phyloP scores from a whole-genome alignment of 306 rosid genomes.

The Glycine latifolia region DNA sequence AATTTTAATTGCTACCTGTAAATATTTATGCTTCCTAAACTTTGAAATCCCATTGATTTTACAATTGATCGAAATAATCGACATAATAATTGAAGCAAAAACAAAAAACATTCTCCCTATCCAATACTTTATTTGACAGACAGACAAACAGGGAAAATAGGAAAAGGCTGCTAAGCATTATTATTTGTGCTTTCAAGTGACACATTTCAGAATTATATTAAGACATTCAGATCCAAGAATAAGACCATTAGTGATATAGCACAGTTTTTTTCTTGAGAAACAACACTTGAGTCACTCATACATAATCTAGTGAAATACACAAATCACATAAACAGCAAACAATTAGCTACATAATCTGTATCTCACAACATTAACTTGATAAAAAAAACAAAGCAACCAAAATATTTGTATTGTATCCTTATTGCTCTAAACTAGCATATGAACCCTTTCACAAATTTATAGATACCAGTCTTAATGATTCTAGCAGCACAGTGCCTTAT shows the following conservation, averaged over 20 bases:
- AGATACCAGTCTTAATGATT: constrained; percentile 28
- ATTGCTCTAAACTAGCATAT: constrained; percentile 36
- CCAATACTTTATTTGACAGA: not conserved
- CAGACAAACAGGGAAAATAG: too few species aligned
- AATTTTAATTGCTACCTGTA: not conserved
- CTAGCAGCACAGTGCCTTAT: constrained; percentile 38
- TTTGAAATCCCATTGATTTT: not conserved
- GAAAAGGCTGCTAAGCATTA: not conserved
- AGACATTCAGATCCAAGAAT: not conserved
- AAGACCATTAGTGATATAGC: constrained; percentile 3
- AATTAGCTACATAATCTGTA: constrained; percentile 28
- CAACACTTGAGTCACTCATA: constrained; percentile 33
- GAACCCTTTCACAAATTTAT: constrained; percentile 22
- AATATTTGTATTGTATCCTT: constrained; percentile 22
- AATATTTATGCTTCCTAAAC: not conserved
- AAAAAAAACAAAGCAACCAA: constrained; percentile 32
- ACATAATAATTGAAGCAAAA: not conserved
- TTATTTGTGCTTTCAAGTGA: too few species aligned
- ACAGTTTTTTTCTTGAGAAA: constrained; percentile 28
- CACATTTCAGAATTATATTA: not conserved
- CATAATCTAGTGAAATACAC: constrained; percentile 11
- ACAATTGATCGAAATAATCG: not conserved
- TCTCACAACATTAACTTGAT: constrained; percentile 42
- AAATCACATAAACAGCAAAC: constrained; percentile 23
- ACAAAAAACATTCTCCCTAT: not conserved